Percentiles rank a stretch among this genome's conserved stretches.
phyloP scores from a whole-genome alignment of 163 green algal genomes.

The Scenedesmus sp. region DNA sequence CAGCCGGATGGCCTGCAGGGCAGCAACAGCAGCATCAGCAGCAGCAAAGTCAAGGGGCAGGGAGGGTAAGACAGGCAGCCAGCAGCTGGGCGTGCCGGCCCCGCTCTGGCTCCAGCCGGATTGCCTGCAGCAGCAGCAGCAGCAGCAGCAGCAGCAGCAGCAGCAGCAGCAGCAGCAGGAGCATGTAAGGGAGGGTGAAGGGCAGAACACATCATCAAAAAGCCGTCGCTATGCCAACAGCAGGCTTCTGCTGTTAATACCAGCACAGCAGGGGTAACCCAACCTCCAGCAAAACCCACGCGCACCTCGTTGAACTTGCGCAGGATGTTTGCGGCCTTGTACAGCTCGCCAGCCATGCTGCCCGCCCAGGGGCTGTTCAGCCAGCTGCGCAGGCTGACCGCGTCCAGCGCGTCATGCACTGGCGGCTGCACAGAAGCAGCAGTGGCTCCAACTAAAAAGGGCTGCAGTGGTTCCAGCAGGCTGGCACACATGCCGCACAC shows the following conservation, averaged over 20 bases:
- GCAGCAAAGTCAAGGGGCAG: neutral
- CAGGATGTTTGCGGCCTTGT: slow-evolving; percentile 82
- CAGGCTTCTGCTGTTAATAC: neutral
- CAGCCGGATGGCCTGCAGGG: slow-evolving; percentile 37
- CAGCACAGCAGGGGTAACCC: neutral
- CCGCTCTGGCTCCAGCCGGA: slow-evolving; percentile 60
- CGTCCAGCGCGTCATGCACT: slow-evolving; percentile 78
- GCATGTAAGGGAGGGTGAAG: no score
- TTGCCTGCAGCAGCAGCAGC: slow-evolving; percentile 14
- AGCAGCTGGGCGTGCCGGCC: slow-evolving; percentile 66
- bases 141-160: neutral
- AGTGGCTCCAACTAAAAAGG: slow-evolving; percentile 70
- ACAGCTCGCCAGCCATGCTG: slow-evolving; percentile 76
- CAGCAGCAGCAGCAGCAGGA: neutral
- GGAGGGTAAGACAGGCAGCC: neutral
- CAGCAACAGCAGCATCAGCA: neutral
- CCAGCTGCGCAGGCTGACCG: slow-evolving; percentile 77
- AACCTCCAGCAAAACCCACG: neutral
- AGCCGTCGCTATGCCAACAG: no score
- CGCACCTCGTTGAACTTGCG: slow-evolving; percentile 63
- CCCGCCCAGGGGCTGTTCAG: slow-evolving; percentile 75
- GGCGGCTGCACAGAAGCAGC: slow-evolving; percentile 67
- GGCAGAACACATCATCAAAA: no score
- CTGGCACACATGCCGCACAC: slow-evolving; percentile 76
- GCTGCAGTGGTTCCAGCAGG: slow-evolving; percentile 81